Percentiles rank a stretch among this genome's conserved stretches.
Conservation (phyloP, 2,329 filamentous ascomycete species). For the Fusarium cyanostomum region DNA sequence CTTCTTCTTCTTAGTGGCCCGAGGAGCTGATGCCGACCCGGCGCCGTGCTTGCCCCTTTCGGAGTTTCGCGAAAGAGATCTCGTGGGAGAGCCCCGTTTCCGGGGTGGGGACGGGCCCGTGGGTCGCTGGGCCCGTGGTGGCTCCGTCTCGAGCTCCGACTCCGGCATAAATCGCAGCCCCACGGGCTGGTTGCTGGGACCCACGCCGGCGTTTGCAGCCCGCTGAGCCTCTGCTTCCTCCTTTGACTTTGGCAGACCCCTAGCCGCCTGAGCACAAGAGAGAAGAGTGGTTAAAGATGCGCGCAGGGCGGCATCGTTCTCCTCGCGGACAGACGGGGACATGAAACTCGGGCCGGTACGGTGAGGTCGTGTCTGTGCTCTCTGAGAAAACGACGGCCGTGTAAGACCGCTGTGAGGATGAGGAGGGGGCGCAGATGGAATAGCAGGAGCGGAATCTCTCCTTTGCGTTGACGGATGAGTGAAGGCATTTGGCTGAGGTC, state of each 20-base stretch:
- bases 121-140: slow-evolving; percentile 36
- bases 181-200: slow-evolving; percentile 63
- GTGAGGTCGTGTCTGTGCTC: slow-evolving; percentile 58
- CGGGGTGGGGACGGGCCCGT: slow-evolving; percentile 36
- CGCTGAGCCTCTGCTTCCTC: slow-evolving; percentile 54
- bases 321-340: slow-evolving; percentile 79
- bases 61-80: slow-evolving; percentile 43
- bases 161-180: slow-evolving; percentile 69
- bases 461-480: slow-evolving; percentile 73
- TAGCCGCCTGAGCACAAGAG: slow-evolving; percentile 91
- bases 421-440: slow-evolving; percentile 57
- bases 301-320: slow-evolving; percentile 92
- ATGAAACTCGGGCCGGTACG: slow-evolving; percentile 69
- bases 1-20: slow-evolving; percentile 69
- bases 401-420: slow-evolving; percentile 62
- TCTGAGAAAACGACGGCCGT: slow-evolving; percentile 59
- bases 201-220: slow-evolving; percentile 50
- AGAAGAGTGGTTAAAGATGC: slow-evolving; percentile 94
- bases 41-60: slow-evolving; percentile 63
- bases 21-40: slow-evolving; percentile 51
- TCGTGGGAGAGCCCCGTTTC: slow-evolving; percentile 44
- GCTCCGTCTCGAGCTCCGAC: slow-evolving; percentile 62
- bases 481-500: slow-evolving; percentile 91
- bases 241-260: slow-evolving; percentile 76
- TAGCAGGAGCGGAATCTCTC: slow-evolving; percentile 56